phyloP scores from a whole-genome alignment of 352 stramenopile genomes.

The Thalassiosira exigua region DNA sequence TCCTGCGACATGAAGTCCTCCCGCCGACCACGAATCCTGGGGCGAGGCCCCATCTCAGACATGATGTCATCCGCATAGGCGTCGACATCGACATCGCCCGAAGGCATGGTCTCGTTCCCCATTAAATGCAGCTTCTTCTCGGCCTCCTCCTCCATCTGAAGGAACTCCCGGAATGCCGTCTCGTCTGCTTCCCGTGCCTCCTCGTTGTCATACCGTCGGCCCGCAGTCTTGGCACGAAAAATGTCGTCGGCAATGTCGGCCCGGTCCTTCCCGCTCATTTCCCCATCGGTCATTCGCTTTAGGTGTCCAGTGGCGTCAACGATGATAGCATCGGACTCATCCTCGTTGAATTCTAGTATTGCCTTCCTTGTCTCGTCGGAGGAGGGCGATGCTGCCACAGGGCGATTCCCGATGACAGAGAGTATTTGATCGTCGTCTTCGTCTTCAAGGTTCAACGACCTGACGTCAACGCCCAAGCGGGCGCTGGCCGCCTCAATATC shows the following conservation, averaged over 20 bases:
- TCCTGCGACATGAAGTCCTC: conserved; percentile 58
- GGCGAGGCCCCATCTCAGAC: conserved; percentile 60
- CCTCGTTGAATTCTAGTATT: conserved; percentile 8
- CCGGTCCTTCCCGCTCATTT: not conserved
- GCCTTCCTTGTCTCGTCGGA: not conserved
- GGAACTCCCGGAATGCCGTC: conserved; percentile 60
- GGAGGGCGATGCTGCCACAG: not conserved
- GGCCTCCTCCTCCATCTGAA: conserved; percentile 72
- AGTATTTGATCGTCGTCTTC: conserved; percentile 42
- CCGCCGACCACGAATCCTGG: conserved; percentile 34
- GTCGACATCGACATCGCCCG: conserved; percentile 41
- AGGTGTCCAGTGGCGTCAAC: conserved; percentile 40
- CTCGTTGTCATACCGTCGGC: conserved; percentile 24
- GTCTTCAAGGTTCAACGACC: conserved; percentile 40
- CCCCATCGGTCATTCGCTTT: conserved; percentile 30
- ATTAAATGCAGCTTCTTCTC: conserved; percentile 52
- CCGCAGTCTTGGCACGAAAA: conserved; percentile 42
- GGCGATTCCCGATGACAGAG: conserved; percentile 43
- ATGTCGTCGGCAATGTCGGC: conserved; percentile 39
- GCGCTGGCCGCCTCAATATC: conserved; percentile 40
- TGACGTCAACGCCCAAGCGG: conserved; percentile 38
- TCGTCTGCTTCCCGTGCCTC: conserved; percentile 46
- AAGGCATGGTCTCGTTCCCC: conserved; percentile 7
- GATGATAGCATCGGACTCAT: conserved; percentile 31
- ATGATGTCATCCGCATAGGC: conserved; percentile 66